Conservation (phyloP, 768 basidiomycete species). For the Pholiota molesta region DNA sequence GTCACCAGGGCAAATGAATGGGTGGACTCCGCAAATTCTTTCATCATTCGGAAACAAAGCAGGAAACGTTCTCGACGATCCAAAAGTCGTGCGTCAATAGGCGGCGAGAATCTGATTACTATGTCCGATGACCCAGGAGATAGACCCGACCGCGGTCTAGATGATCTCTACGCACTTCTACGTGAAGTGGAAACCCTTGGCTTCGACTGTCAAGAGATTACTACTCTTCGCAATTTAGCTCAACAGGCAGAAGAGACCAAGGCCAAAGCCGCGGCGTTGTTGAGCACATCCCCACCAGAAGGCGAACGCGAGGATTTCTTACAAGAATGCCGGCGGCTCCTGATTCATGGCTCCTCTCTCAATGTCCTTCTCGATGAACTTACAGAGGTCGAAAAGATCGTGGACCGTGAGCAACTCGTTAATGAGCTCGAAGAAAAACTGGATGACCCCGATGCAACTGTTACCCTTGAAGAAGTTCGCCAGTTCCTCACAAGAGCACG, state of each 20-base stretch:
- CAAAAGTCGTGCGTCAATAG: slow-evolving; percentile 50
- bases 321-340: slow-evolving; percentile 70
- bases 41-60: slow-evolving; percentile 78
- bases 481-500: slow-evolving; percentile 71
- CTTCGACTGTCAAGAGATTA: slow-evolving; percentile 83
- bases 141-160: slow-evolving; percentile 69
- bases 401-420: slow-evolving; percentile 77
- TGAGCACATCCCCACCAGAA: slow-evolving; percentile 44
- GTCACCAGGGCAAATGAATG: slow-evolving; percentile 83
- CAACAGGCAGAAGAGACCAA: slow-evolving; percentile 68
- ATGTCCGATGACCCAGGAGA: slow-evolving; percentile 60
- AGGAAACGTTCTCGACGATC: slow-evolving; percentile 74
- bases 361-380: slow-evolving; percentile 88
- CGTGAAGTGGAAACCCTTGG: slow-evolving; percentile 76
- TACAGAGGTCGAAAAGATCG: slow-evolving; percentile 75
- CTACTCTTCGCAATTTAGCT: slow-evolving; percentile 52
- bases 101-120: slow-evolving; percentile 35
- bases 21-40: slow-evolving; percentile 83
- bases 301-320: slow-evolving; percentile 59
- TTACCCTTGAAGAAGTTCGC: slow-evolving; percentile 80
- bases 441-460: slow-evolving; percentile 57
- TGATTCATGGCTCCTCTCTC: slow-evolving; percentile 71
- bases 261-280: slow-evolving; percentile 53
- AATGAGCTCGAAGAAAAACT: slow-evolving; percentile 74
- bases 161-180: slow-evolving; percentile 71